Evolutionary conservation across 495 filamentous ascomycete species (phyloP).

Genomic region (Hypoxylon intermedium): DNA sequence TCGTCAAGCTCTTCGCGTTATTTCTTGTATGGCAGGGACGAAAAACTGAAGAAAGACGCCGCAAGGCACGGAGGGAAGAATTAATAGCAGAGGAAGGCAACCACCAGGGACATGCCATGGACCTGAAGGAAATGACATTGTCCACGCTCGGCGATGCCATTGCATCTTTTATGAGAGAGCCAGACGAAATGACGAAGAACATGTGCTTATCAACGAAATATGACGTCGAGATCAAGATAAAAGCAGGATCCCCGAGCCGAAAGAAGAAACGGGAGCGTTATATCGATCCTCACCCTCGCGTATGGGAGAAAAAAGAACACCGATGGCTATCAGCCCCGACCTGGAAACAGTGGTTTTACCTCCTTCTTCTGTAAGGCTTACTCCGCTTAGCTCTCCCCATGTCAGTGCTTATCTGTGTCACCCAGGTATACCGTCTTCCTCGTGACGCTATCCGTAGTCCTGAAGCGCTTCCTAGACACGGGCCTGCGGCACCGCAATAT

Average conservation of each 20-base stretch:
- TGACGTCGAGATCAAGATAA: conserved; percentile 23
- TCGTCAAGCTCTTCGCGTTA: conserved; percentile 17
- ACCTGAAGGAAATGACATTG: conserved; percentile 3
- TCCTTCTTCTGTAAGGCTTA: conserved; percentile 9
- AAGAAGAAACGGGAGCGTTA: not conserved
- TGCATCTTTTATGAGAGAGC: conserved; percentile 41
- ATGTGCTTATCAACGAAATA: conserved; percentile 38
- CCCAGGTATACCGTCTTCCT: conserved; percentile 17
- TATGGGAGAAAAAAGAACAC: not conserved
- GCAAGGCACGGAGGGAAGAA: conserved; percentile 20
- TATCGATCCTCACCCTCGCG: conserved; percentile 1
- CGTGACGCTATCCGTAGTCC: not conserved
- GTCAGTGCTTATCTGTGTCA: not conserved
- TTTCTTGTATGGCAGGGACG: conserved; percentile 13
- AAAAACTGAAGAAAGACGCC: not conserved
- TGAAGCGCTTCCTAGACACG: not conserved
- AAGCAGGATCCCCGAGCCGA: not conserved
- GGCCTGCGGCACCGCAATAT: conserved; percentile 21
- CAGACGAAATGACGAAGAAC: conserved; percentile 42
- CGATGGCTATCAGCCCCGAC: conserved; percentile 20
- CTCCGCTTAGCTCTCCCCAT: not conserved
- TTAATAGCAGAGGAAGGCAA: not conserved
- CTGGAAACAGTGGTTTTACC: conserved; percentile 11
- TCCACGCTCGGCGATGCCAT: conserved; percentile 44
- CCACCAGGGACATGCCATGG: not conserved